Base-by-base conservation (phyloP, 1,284 basidiomycete genomes). In the Wallemia ichthyophaga region DNA sequence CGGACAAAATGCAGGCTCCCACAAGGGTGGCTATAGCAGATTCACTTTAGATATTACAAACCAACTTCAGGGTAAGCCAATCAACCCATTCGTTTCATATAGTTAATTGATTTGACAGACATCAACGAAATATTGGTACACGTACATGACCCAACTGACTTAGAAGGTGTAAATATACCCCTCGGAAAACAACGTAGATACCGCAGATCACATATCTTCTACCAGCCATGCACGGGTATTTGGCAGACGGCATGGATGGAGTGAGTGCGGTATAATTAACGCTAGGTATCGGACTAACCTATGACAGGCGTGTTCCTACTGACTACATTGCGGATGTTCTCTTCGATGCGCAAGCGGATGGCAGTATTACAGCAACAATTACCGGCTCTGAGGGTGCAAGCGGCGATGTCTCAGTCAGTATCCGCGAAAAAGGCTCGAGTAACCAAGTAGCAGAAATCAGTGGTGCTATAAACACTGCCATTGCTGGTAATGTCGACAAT, bases 111-210 rank as follows among this genome's bases (percentile, higher is more conserved):
- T 25, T 27, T 57, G 23, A 59, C 58, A 31, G 21, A 60, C 55
- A 48, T 27, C n/a, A 61, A 61, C 37, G 61, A 61, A 25, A 21
- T 61, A 17, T n/a, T 61, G 27, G 61, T 61, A 23, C 60, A 60
- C 59, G 57, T 61, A 13, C 60, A 61, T 57, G 61, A 61, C 58
- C 61, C 61, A 21, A 60, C 61, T 9, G 32, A 60, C 61, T 53
- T 23, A 7, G 59, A 59, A 21, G 60, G 57, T 57, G 33, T 55
- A 27, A 25, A 57, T 59, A 57, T 23, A 15, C 27, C 25, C 13
- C 25, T 33, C 11, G 56, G 33, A 33, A 56, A 32, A 24, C 26
- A 59, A 23, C 56, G 15, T 25, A 23, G 9, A n/a, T 53, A 24
- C 26, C n/a, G 25, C 27, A 26, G 19, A 21, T 55, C 56, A 13